Evolutionary conservation across 495 filamentous ascomycete genomes (phyloP).

Genomic region (Parathielavia appendiculata): DNA sequence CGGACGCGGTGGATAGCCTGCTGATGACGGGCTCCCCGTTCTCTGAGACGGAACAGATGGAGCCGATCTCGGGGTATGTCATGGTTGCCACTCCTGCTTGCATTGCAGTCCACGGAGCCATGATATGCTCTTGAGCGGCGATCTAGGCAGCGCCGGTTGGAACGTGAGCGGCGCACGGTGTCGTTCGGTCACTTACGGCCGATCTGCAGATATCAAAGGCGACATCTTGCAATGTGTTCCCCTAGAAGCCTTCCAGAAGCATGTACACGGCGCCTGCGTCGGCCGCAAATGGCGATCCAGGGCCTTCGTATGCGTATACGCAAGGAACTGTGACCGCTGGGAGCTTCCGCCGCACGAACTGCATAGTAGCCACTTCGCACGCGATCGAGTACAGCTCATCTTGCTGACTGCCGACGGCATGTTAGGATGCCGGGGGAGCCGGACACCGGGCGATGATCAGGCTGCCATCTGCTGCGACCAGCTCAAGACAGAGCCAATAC

Average conservation of each 20-base stretch:
- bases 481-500: constrained; percentile 32
- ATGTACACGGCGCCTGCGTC: constrained; percentile 29
- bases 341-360: constrained; percentile 25
- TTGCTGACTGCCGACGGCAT: constrained; percentile 5
- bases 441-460: constrained; percentile 26
- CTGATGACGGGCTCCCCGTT: constrained; percentile 14
- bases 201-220: constrained; percentile 22
- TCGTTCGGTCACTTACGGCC: constrained; percentile 19
- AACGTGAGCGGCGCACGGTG: too few species aligned
- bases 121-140: constrained; percentile 27
- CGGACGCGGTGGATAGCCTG: constrained; percentile 7
- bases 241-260: constrained; percentile 33
- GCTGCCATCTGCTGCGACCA: constrained; percentile 17
- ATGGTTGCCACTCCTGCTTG: constrained; percentile 20
- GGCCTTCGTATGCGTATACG: constrained; percentile 25
- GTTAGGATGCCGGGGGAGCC: constrained; percentile 27
- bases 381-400: constrained; percentile 23
- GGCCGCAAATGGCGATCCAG: constrained; percentile 18
- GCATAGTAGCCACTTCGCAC: constrained; percentile 30
- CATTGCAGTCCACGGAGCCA: constrained; percentile 27
- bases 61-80: constrained; percentile 15
- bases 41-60: constrained; percentile 13
- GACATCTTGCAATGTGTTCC: constrained; percentile 26
- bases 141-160: constrained; percentile 2
- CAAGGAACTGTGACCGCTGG: constrained; percentile 15